Evolutionary conservation across 225 moss, liverwort and hornwort genomes (phyloP).

Genomic region (Neckera pumila): DNA sequence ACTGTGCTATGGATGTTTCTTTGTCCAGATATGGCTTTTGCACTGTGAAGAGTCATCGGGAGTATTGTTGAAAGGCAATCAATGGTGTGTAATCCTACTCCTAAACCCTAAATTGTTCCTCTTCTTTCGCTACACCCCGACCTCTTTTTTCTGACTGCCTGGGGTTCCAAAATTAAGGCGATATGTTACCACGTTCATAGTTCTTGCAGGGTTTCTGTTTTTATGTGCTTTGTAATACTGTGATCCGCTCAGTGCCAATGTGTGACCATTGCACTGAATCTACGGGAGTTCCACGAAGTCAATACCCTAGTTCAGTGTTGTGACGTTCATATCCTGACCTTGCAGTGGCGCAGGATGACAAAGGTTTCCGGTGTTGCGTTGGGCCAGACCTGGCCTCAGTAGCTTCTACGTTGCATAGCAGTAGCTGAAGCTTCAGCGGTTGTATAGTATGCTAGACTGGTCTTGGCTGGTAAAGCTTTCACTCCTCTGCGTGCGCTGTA

Average conservation of each 20-base stretch:
- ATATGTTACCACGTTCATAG: neutral
- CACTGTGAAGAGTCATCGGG: neutral
- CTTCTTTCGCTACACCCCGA: neutral
- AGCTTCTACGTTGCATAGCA: conserved; percentile 5
- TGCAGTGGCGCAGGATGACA: conserved; percentile 22
- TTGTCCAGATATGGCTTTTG: neutral
- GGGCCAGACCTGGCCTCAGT: conserved; percentile 6
- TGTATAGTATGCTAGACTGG: conserved; percentile 29
- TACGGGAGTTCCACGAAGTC: neutral
- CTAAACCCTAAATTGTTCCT: neutral
- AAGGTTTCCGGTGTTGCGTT: neutral
- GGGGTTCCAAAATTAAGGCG: neutral
- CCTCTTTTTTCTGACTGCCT: neutral
- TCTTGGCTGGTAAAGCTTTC: conserved; percentile 39
- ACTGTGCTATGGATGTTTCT: neutral
- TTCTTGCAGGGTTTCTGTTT: neutral
- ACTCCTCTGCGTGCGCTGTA: conserved; percentile 31
- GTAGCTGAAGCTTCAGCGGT: conserved; percentile 6
- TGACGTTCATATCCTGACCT: conserved; percentile 10
- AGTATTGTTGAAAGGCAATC: neutral
- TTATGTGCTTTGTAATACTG: neutral
- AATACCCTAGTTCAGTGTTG: conserved; percentile 1
- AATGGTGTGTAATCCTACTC: neutral
- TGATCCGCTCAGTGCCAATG: neutral
- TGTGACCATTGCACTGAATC: neutral